Evolutionary conservation across 345 rosid species (phyloP).

Genomic region (Salix udensis): DNA sequence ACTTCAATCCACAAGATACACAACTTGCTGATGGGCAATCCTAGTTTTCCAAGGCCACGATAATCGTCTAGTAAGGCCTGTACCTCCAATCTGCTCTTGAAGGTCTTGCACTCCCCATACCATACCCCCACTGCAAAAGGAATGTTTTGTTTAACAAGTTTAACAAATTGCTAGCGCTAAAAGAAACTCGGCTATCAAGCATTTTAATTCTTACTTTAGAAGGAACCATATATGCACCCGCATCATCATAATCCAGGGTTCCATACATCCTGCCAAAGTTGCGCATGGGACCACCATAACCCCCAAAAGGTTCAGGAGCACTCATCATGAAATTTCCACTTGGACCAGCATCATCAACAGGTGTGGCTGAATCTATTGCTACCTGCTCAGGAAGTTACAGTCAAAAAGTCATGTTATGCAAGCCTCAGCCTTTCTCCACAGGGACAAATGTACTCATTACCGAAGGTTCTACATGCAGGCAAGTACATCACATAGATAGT

Average conservation of each 20-base stretch:
- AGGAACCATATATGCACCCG: constrained; percentile 29
- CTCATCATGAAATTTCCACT: constrained; percentile 54
- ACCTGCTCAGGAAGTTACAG: constrained; percentile 45
- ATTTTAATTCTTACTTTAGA: neutral
- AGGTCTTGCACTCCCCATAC: constrained; percentile 57
- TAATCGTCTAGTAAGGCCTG: constrained; percentile 54
- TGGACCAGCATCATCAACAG: constrained; percentile 77
- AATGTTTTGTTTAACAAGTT: neutral
- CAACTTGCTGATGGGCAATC: neutral
- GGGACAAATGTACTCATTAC: neutral
- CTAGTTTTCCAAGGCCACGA: constrained; percentile 1
- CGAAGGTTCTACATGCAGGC: neutral
- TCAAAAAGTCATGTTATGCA: neutral
- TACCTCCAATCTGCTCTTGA: constrained; percentile 90
- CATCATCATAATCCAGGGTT: constrained; percentile 64
- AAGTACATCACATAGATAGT: neutral
- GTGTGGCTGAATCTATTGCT: constrained; percentile 96
- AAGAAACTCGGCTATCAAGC: neutral
- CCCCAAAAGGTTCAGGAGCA: constrained; percentile 55
- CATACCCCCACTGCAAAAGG: constrained; percentile 67
- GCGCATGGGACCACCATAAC: constrained; percentile 85
- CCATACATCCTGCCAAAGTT: constrained; percentile 78
- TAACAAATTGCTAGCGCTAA: neutral
- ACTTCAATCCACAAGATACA: neutral
- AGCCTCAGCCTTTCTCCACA: neutral